phyloP scores from a whole-genome alignment of 2,329 filamentous ascomycete species.

The Chaetoscypha palmicola region DNA sequence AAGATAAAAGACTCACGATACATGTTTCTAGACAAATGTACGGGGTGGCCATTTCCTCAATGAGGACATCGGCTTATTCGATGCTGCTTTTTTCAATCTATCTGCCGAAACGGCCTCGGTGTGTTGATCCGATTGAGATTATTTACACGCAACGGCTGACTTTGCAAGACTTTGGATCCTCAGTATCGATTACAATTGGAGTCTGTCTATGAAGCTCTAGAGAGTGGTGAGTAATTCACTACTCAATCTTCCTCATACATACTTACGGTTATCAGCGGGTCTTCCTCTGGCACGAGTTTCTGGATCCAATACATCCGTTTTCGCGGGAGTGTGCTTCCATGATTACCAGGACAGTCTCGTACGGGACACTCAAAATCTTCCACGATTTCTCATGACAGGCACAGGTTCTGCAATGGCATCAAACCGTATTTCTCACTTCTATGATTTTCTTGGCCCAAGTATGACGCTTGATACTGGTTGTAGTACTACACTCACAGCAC shows the following conservation, averaged over 20 bases:
- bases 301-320: slow-evolving; percentile 31
- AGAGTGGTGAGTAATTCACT: not conserved
- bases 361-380: slow-evolving; percentile 9
- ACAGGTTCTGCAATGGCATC: slow-evolving; percentile 38
- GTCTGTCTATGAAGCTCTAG: slow-evolving; percentile 1
- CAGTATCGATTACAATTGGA: slow-evolving; percentile 1
- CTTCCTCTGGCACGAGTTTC: slow-evolving; percentile 8
- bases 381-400: slow-evolving; percentile 30
- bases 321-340: slow-evolving; percentile 35
- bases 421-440: slow-evolving; percentile 35
- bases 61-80: slow-evolving; percentile 13
- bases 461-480: slow-evolving; percentile 42
- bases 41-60: slow-evolving; percentile 12
- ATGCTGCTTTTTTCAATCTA: slow-evolving; percentile 11
- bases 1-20: too few species aligned
- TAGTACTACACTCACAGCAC: slow-evolving; percentile 35
- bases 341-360: slow-evolving; percentile 10
- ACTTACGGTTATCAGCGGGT: slow-evolving; percentile 1
- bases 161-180: too few species aligned
- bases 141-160: too few species aligned
- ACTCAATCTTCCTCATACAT: not conserved
- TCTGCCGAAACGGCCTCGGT: slow-evolving; percentile 16
- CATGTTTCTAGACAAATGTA: not conserved
- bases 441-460: slow-evolving; percentile 33
- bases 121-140: too few species aligned